phyloP scores from a whole-genome alignment of 1,284 basidiomycete genomes.

The Trametes sp. region DNA sequence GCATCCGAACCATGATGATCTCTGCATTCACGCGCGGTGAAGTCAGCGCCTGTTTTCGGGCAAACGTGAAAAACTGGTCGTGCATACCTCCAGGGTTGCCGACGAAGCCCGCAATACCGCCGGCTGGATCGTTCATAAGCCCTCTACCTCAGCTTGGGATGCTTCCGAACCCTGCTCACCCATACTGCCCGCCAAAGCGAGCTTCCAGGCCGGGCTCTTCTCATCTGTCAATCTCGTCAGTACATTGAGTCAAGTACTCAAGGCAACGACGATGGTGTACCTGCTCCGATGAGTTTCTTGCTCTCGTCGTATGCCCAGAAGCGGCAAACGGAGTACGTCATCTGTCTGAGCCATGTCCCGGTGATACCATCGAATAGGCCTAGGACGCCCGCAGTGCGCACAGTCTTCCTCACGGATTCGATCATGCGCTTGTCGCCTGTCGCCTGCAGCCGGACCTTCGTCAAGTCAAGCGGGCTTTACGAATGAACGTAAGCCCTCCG shows the following conservation, averaged over 20 bases:
- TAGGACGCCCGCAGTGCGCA: slow-evolving; percentile 70
- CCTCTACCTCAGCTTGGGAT: slow-evolving; percentile 7
- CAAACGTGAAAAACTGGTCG: slow-evolving; percentile 33
- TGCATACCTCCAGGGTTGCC: slow-evolving; percentile 84
- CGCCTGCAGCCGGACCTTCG: slow-evolving; percentile 88
- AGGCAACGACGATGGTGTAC: slow-evolving; percentile 37
- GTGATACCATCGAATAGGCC: slow-evolving; percentile 89
- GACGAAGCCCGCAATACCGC: slow-evolving; percentile 82
- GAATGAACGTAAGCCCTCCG: neutral
- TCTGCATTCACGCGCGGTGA: slow-evolving; percentile 51
- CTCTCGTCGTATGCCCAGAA: slow-evolving; percentile 95
- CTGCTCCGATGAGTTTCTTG: slow-evolving; percentile 81
- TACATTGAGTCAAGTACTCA: neutral
- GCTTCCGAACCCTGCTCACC: slow-evolving; percentile 54
- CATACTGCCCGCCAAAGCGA: slow-evolving; percentile 84
- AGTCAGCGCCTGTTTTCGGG: neutral
- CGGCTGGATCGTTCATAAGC: slow-evolving; percentile 55
- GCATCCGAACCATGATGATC: slow-evolving; percentile 81
- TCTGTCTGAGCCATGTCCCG: slow-evolving; percentile 90
- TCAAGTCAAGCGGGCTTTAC: slow-evolving; percentile 79
- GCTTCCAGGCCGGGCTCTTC: slow-evolving; percentile 79
- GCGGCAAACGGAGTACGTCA: slow-evolving; percentile 92
- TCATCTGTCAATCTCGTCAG: slow-evolving; percentile 46
- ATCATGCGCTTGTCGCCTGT: slow-evolving; percentile 90
- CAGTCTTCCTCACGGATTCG: slow-evolving; percentile 78